Percentiles rank a stretch among this genome's conserved stretches.
Evolutionary conservation across 2,329 filamentous ascomycete genomes (phyloP).

Genomic region (Verticillium dahliae): DNA sequence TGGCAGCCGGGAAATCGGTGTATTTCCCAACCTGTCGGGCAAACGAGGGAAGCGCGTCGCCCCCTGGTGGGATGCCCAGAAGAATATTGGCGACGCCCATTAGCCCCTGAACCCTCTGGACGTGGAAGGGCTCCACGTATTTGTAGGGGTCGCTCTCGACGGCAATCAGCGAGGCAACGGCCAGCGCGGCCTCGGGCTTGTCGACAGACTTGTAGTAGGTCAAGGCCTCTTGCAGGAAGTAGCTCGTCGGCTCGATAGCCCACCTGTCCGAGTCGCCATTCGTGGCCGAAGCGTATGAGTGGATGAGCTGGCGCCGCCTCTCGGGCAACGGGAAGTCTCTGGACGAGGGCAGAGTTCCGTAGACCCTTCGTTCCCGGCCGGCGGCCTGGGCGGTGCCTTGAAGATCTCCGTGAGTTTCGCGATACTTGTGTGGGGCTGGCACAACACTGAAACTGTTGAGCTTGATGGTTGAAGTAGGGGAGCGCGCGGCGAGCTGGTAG

Average conservation of each 20-base stretch:
- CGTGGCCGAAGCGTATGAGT: background rate
- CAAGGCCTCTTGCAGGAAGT: constrained; percentile 34
- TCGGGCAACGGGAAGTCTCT: constrained; percentile 13
- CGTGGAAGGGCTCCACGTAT: constrained; percentile 42
- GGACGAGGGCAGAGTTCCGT: constrained; percentile 19
- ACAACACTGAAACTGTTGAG: constrained; percentile 40
- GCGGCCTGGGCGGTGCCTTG: background rate
- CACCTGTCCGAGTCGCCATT: constrained; percentile 26
- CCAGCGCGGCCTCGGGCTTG: constrained; percentile 36
- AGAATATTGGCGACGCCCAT: constrained; percentile 46
- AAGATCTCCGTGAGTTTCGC: background rate
- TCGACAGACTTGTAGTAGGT: constrained; percentile 34
- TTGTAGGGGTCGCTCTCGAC: constrained; percentile 43
- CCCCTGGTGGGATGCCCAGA: constrained; percentile 38
- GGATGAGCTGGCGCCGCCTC: background rate
- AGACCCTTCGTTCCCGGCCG: background rate
- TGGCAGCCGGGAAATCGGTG: constrained; percentile 13
- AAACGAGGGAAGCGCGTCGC: constrained; percentile 18
- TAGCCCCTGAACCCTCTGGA: constrained; percentile 42
- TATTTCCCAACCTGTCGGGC: constrained; percentile 17
- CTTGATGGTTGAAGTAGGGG: constrained; percentile 28
- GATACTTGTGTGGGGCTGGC: constrained; percentile 23
- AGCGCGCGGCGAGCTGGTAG: constrained; percentile 39
- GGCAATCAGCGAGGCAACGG: constrained; percentile 39
- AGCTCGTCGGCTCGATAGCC: constrained; percentile 42